Conservation (phyloP, 192 early-diverging fungal species). For the Lunasporangiospora selenospora region DNA sequence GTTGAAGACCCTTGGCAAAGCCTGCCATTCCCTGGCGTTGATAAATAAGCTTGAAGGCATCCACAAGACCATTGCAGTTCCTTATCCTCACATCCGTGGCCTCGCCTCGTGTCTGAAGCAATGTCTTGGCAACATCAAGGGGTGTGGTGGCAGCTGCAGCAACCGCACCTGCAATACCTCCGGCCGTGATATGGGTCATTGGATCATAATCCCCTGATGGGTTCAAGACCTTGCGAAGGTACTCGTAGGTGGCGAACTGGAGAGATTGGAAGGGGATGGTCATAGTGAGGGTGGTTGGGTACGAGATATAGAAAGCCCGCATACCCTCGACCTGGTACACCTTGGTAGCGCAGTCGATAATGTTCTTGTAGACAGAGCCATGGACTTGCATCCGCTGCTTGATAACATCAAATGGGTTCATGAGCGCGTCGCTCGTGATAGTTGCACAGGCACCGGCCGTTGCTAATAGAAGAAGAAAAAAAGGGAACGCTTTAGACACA, state of each 20-base stretch:
- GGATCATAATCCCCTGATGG: slow-evolving; percentile 86
- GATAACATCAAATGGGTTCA: slow-evolving; percentile 98
- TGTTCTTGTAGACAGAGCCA: slow-evolving; percentile 72
- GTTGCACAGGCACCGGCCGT: slow-evolving; percentile 91
- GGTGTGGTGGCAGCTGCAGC: slow-evolving; percentile 92
- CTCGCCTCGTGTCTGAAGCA: slow-evolving; percentile 91
- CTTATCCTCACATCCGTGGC: slow-evolving; percentile 73
- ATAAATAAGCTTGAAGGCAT: slow-evolving; percentile 80
- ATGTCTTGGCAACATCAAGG: slow-evolving; percentile 96
- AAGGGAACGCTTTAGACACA: neutral
- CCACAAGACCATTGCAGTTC: slow-evolving; percentile 70
- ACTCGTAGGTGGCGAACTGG: slow-evolving; percentile 94
- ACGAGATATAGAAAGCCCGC: slow-evolving; percentile 90
- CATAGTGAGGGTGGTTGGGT: slow-evolving; percentile 94
- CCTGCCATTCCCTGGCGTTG: slow-evolving; percentile 76
- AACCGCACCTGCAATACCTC: slow-evolving; percentile 87
- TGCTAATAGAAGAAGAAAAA: slow-evolving; percentile 47
- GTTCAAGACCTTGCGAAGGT: slow-evolving; percentile 83
- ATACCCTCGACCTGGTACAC: slow-evolving; percentile 81
- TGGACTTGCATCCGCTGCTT: slow-evolving; percentile 97
- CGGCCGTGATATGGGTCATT: slow-evolving; percentile 82
- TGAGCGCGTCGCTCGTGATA: slow-evolving; percentile 84
- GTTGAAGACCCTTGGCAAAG: slow-evolving; percentile 79
- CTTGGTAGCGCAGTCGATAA: slow-evolving; percentile 71
- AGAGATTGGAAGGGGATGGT: slow-evolving; percentile 94